Conservation (phyloP, 225 moss, liverwort and hornwort genomes). For the Pseudisothecium myosuroides region DNA sequence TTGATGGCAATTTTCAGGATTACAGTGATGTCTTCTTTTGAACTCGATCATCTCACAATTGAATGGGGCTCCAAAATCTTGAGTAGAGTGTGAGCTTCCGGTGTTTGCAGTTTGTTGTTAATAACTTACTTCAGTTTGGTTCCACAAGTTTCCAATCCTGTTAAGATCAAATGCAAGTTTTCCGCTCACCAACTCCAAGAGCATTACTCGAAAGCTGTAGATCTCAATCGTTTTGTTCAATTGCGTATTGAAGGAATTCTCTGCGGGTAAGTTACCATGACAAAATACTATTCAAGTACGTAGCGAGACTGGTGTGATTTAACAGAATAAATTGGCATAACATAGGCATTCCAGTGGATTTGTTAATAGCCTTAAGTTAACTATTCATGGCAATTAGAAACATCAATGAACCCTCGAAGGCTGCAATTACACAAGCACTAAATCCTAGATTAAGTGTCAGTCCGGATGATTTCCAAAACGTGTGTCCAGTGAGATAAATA, state of each 20-base stretch:
- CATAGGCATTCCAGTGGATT: background rate
- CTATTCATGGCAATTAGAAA: background rate
- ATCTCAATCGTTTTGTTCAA: background rate
- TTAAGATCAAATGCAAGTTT: background rate
- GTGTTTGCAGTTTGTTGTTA: background rate
- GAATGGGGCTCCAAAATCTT: background rate
- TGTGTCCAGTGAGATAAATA: background rate
- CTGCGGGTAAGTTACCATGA: background rate
- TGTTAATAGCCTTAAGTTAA: background rate
- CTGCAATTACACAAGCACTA: background rate
- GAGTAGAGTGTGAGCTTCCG: background rate
- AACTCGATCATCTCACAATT: background rate
- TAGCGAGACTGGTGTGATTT: background rate
- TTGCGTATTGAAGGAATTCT: background rate
- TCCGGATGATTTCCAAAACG: background rate
- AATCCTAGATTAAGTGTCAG: too few species aligned
- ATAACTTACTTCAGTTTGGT: background rate
- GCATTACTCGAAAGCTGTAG: background rate
- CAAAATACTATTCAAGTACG: too few species aligned
- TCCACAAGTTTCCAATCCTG: background rate
- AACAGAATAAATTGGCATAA: background rate
- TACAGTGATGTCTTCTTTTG: background rate
- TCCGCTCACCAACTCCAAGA: background rate
- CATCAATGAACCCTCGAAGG: background rate
- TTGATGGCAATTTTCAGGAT: background rate